Evolutionary conservation across 164 flowering plant species (phyloP), one percentile per base, ranked within the genome.

Genomic region (Aristolochia fimbriata): DNA sequence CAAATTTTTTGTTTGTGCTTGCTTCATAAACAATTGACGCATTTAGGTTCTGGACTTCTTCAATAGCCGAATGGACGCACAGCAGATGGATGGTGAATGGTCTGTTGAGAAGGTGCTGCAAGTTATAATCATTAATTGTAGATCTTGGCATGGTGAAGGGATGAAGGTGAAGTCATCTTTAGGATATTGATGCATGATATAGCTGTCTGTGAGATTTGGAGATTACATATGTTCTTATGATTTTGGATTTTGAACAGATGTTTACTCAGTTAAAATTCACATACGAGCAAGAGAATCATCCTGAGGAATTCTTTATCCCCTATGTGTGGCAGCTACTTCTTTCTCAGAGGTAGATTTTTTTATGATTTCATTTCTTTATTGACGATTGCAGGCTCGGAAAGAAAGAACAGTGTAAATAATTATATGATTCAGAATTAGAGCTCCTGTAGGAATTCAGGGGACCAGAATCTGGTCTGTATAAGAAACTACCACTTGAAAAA

Each of bases 221-320:
- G 43, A 37, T 37, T 7, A 37, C 8, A 37, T 37, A 37, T 10
- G 10, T 37, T 37, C 43, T 22, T 52, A 22, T 4, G 17, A 17
- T 4, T 15, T 2, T 56, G 46, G 52, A 15, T 43, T 57, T 50
- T 65, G 52, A 50, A 6, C 80, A 92, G 96, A 87, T 87, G 95
- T 89, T 92, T 66, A 86, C 90, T 61, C 94, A 86, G 62, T 62
- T 90, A 55, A 85, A 83, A 21, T 93, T 89, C 77, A 84, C 97
- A 24, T 93, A 93, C 53, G 97, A 90, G 71, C 99, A 93, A 90
- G 99, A 93, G 77, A 87, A 77, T 73, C 91, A 85, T 66, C 96
- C 97, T n/a, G 99, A 93, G 74, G 97, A 93, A 78, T 93, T 93
- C 76, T 93, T 93, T 67, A 88, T 84, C 58, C 97, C 97, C n/a